Base-by-base conservation (phyloP, 2,329 filamentous ascomycete genomes). In the Verticillium klebahnii region DNA sequence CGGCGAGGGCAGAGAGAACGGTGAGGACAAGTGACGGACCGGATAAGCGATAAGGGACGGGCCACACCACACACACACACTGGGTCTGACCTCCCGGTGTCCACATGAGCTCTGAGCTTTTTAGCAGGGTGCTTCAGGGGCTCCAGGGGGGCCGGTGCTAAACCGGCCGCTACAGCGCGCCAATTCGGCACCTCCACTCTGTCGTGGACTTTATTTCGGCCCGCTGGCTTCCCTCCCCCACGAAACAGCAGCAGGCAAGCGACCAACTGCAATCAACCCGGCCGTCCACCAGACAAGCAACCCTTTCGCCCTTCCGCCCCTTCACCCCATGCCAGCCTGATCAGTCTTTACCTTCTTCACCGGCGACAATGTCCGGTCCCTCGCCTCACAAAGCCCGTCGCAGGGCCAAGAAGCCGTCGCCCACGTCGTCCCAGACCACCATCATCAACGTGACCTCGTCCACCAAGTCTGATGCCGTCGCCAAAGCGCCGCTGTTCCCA, bases 401-500 rank as follows among this genome's bases (percentile, higher is more conserved):
- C 72, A 86, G 81, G 75, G 70, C 72, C 63, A 87, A 82, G 73
- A 85, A 83, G 71, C 74, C 60, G 12, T 23, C 58, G 45, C 45
- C 45, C 25, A 23, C n/a, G 3, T 23, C 40, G 15, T n/a, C 58
- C 29, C 58, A 56, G 54, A 59, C 45, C 29, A 59, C 40, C 70
- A 67, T 66, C 61, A 59, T 64, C 34, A 50, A 55, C 37, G 58
- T 39, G 31, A 25, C 56, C 11, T 34, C 34, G 12, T 58, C 37
- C 56, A 36, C 34, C 5, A 39, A 50, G 19, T n/a, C 15, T n/a
- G 56, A 58, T 8, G 34, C 56, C 23, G 56, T 58, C 6, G 74
- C 83, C 59, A 80, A 82, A 58, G 76, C 80, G 52, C 94, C 94
- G 36, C 86, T 91, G 4, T 98, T 97, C 71, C 94, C 95, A 50